Evolutionary conservation across 768 basidiomycete species (phyloP), one percentile per base, ranked within the genome.

Genomic region (Clathrus columnatus): DNA sequence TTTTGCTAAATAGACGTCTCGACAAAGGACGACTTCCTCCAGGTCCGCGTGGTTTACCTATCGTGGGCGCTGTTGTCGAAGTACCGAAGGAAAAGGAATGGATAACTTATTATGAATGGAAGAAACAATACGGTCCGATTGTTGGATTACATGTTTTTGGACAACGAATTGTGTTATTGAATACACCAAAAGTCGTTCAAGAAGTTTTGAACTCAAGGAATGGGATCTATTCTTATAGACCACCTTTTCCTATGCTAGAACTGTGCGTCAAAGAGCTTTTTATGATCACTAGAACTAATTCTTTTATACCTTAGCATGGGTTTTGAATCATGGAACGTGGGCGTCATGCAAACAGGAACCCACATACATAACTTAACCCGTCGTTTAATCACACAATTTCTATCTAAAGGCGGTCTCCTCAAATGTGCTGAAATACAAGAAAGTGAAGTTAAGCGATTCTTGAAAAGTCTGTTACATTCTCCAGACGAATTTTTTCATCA

Each of bases 161-260:
- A 7, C 62, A 62, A 47, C 61, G 62, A 27, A 63, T 73, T 42
- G 54, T 74, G 28, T 46, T 73, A 36, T 60, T 73, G 10, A 69
- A 70, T 49, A 68, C 65, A 29, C 50, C 54, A 29, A 60, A 65
- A 49, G 53, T 64, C 10, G 73, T 70, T 2, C 67, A 69, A 55
- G 80, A 83, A 51, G 73, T 85, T 69, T 71, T 85, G 48, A 82
- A 85, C 65, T 82, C 82, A 68, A 82, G 82, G 61, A 81, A 80
- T 57, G 72, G 78, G 24, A 74, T 79, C 44, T 85, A 84, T 64
- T 84, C 83, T 20, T 84, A 85, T 60, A 77, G 84, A 17, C 83
- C 84, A 0, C 61, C 64, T 8, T 61, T 70, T 23, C 66, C 59
- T 28, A 60, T 74, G 72, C 70, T 69, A 48, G 21, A 51, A 8